Evolutionary conservation across 2,329 filamentous ascomycete genomes (phyloP), one percentile per base, ranked within the genome.

Genomic region (Neocatenulostroma microsporum): DNA sequence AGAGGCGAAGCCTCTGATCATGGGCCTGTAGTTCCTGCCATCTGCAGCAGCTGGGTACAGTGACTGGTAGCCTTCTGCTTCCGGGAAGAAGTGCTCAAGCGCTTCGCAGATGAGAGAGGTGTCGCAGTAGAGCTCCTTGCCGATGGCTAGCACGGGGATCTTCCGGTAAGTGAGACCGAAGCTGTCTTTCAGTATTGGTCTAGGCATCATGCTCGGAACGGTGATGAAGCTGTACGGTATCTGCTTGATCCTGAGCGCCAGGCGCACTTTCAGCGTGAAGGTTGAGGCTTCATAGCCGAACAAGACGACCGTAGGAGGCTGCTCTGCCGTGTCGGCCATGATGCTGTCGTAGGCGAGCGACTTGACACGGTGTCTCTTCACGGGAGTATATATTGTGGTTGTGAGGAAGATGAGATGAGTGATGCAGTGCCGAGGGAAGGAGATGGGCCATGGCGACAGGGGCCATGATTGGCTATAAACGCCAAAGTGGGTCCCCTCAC

Each of bases 161-260:
- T 62, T 64, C 33, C 62, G 61, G 46, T 66, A 64, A 0, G 55
- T 50, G 6, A 65, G 44, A 20, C 48, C 53, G 42, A 66, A 63
- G 10, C 55, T 56, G 13, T 56, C 44, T 17, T 48, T 48, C 1
- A 65, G 46, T 19, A 60, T 29, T 2, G 62, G 58, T 2, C 62
- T 50, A 1, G 63, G 62, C 48, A 64, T 58, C 58, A 64, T 64
- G 7, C 54, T 57, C 1, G 60, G 60, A 13, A 64, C 61, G 17
- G 56, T 40, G 19, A 64, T 45, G 44, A 62, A 63, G 5, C 55
- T 55, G 37, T 62, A 64, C 1, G 60, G 53, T 21, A 63, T 54
- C 30, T 54, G 48, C 40, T 64, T 64, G 32, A 65, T 41, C 18
- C 51, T 47, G 15, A 66, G 47, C 5, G 50, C 50, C 13, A 62